Evolutionary conservation across 1,284 basidiomycete genomes (phyloP).

Genomic region (Phlebopus sp.): DNA sequence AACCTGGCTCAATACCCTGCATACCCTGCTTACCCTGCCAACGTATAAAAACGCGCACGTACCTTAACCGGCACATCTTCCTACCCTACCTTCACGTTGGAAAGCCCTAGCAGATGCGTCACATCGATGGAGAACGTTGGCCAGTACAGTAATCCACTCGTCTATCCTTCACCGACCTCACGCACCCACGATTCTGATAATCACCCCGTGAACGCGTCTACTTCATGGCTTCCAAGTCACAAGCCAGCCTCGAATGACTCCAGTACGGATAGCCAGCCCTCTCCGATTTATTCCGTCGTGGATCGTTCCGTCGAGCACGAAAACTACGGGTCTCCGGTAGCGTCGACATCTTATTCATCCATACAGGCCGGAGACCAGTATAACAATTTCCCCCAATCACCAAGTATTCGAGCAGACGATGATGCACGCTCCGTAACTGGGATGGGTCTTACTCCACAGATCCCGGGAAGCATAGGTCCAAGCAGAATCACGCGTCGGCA

Average conservation of each 20-base stretch:
- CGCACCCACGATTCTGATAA: conserved; percentile 23
- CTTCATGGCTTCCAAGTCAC: conserved; percentile 25
- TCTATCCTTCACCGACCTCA: conserved; percentile 32
- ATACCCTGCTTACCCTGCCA: conserved; percentile 5
- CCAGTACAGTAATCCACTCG: conserved; percentile 33
- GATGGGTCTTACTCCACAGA: conserved; percentile 35
- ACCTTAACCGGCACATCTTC: conserved; percentile 30
- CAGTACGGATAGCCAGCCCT: conserved; percentile 12
- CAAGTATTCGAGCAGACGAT: conserved; percentile 29
- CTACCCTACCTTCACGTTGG: conserved; percentile 29
- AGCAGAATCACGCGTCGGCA: conserved; percentile 48
- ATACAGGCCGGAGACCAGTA: conserved; percentile 25
- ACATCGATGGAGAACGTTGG: conserved; percentile 39
- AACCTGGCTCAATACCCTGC: conserved; percentile 9
- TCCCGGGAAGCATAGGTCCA: conserved; percentile 56
- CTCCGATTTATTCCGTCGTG: conserved; percentile 36
- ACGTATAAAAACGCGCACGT: conserved; percentile 29
- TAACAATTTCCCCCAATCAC: conserved; percentile 27
- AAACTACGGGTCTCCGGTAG: conserved; percentile 35
- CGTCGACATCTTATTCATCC: conserved; percentile 34
- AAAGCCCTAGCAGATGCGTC: conserved; percentile 32
- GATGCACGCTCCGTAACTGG: conserved; percentile 23
- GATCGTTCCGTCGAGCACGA: conserved; percentile 30
- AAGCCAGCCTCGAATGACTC: conserved; percentile 26
- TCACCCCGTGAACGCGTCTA: conserved; percentile 23